phyloP scores from a whole-genome alignment of 495 filamentous ascomycete species.

The Cairneyella variabilis region DNA sequence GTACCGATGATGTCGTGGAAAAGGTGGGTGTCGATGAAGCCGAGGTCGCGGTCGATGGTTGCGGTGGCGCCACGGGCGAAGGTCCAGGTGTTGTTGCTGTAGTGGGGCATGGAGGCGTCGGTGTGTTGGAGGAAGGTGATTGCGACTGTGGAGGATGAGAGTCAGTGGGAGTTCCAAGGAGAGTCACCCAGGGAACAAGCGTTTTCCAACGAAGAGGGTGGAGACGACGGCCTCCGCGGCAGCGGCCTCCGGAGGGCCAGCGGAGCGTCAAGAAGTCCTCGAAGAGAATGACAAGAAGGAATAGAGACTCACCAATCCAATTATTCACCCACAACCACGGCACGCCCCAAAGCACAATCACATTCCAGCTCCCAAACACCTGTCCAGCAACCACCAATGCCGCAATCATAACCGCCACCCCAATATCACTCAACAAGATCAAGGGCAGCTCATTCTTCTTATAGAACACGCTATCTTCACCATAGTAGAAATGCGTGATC shows the following conservation, averaged over 20 bases:
- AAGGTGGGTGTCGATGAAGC: slow-evolving; percentile 65
- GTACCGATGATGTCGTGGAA: slow-evolving; percentile 73
- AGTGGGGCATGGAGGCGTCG: slow-evolving; percentile 62
- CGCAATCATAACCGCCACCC: slow-evolving; percentile 42
- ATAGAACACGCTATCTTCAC: slow-evolving; percentile 47
- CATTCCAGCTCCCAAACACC: slow-evolving; percentile 46
- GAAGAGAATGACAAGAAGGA: neutral
- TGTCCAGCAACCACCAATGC: slow-evolving; percentile 40
- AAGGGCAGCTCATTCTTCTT: slow-evolving; percentile 50
- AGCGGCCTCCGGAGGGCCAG: no score
- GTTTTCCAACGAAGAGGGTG: no score
- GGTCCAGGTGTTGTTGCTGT: slow-evolving; percentile 57
- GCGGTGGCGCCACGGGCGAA: slow-evolving; percentile 64
- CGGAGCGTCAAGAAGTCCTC: no score
- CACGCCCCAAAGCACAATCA: slow-evolving; percentile 47
- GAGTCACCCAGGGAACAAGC: no score
- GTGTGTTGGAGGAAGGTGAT: slow-evolving; percentile 73
- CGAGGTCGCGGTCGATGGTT: slow-evolving; percentile 66
- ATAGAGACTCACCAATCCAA: slow-evolving; percentile 45
- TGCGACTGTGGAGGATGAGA: slow-evolving; percentile 35
- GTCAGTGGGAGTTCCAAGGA: no score
- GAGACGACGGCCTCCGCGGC: no score
- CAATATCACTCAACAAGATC: slow-evolving; percentile 58
- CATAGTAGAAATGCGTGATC: slow-evolving; percentile 57
- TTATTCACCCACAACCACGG: slow-evolving; percentile 61